A percentile compares a stretch with the other conserved stretches of the same genome.
Conservation (phyloP, 768 basidiomycete species). For the Phanerochaete carnosa region DNA sequence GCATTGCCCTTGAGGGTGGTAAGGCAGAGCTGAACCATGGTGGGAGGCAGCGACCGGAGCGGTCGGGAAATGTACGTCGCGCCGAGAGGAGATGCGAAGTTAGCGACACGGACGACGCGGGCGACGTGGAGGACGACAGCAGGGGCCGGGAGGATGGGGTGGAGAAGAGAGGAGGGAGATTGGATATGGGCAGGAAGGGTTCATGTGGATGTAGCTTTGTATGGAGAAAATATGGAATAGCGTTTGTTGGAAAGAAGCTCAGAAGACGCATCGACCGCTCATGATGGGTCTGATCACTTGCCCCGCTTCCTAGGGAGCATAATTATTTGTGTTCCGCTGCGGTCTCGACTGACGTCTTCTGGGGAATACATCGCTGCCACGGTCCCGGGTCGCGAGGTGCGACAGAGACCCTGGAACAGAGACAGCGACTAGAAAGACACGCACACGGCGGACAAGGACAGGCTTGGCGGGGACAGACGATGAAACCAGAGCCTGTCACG, state of each 20-base stretch:
- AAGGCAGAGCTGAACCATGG: constrained; percentile 70
- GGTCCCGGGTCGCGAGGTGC: neutral
- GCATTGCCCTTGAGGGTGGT: constrained; percentile 69
- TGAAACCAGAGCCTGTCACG: neutral
- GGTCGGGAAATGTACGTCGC: constrained; percentile 11
- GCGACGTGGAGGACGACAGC: constrained; percentile 17
- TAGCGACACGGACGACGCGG: constrained; percentile 21
- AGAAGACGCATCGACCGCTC: constrained; percentile 1
- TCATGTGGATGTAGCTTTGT: constrained; percentile 37
- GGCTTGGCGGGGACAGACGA: neutral
- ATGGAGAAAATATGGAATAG: constrained; percentile 8
- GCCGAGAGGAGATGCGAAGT: constrained; percentile 51
- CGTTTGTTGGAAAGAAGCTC: constrained; percentile 6
- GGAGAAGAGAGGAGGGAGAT: constrained; percentile 57
- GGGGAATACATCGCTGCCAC: neutral
- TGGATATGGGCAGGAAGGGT: constrained; percentile 34
- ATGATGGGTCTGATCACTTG: neutral
- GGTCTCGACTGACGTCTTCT: neutral
- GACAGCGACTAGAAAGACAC: neutral
- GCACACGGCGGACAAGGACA: neutral
- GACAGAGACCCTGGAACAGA: neutral
- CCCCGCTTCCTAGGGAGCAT: constrained; percentile 1
- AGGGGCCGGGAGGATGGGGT: constrained; percentile 27
- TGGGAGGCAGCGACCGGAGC: constrained; percentile 15
- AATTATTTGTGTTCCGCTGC: neutral